These are phyloP conservation scores for Neurospora sp. DNA, from an alignment of 495 filamentous ascomycete species.

Conservation along the genomic window DNA sequence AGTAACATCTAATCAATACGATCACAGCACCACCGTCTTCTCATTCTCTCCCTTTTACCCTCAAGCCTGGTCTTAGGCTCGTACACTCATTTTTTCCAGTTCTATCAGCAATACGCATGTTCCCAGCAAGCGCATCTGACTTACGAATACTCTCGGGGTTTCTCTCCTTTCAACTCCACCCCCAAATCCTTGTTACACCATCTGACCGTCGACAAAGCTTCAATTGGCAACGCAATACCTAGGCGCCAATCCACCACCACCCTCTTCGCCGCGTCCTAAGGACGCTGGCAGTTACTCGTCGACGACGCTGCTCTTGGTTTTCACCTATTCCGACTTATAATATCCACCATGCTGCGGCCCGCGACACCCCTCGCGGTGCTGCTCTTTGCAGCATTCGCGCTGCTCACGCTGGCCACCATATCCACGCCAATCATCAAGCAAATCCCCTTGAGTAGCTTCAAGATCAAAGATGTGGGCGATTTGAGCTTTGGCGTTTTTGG, in stretches of 20 bases:
- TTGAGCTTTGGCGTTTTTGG: slow-evolving; percentile 91
- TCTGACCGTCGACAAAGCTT: background rate
- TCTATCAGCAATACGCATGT: background rate
- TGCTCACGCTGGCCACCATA: slow-evolving; percentile 78
- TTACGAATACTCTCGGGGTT: background rate
- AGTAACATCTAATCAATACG: background rate
- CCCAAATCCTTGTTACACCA: background rate
- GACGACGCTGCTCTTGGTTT: background rate
- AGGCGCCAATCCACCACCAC: background rate
- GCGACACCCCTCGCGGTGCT: slow-evolving; percentile 86
- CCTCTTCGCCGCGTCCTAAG: slow-evolving; percentile 20
- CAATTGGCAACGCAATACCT: background rate
- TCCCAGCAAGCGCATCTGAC: background rate
- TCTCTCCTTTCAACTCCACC: background rate
- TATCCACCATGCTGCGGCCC: slow-evolving; percentile 58
- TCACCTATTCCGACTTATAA: background rate
- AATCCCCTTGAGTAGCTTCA: slow-evolving; percentile 71
- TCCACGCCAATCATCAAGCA: slow-evolving; percentile 85
- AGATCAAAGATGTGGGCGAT: slow-evolving; percentile 26
- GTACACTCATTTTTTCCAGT: background rate
- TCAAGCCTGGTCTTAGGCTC: background rate
- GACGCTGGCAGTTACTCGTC: slow-evolving; percentile 17
- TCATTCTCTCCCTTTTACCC: background rate
- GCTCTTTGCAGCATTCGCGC: slow-evolving; percentile 73
- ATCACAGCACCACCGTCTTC: background rate